A percentile compares a stretch with the other conserved stretches of the same genome.
Evolutionary conservation across 768 basidiomycete species (phyloP).

Genomic region (Trametes sanguinea): DNA sequence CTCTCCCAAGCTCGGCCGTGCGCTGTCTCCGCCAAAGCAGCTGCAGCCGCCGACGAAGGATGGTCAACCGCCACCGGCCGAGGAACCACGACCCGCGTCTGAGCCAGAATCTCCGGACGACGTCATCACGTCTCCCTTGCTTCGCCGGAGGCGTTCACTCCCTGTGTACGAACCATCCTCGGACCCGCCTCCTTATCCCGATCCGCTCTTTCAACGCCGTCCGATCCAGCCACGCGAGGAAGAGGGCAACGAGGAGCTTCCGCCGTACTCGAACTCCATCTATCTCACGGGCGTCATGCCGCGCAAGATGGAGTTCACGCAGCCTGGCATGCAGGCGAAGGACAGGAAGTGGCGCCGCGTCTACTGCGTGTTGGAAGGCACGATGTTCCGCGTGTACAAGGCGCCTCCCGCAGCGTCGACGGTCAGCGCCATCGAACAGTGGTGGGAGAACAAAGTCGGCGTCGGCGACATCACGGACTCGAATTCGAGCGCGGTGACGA

Average conservation of each 20-base stretch:
- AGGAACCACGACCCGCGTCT: not conserved
- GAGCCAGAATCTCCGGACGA: slow-evolving; percentile 20
- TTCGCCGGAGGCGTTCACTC: slow-evolving; percentile 68
- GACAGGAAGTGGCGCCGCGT: slow-evolving; percentile 92
- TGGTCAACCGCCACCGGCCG: not conserved
- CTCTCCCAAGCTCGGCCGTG: slow-evolving; percentile 21
- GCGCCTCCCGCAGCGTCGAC: slow-evolving; percentile 45
- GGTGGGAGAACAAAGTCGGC: slow-evolving; percentile 80
- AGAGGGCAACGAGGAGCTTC: slow-evolving; percentile 81
- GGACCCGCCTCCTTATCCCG: slow-evolving; percentile 70
- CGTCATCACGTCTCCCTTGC: slow-evolving; percentile 35
- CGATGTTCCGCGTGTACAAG: slow-evolving; percentile 78
- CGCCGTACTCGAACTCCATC: slow-evolving; percentile 78
- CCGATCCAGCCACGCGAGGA: slow-evolving; percentile 62
- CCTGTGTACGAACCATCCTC: slow-evolving; percentile 62
- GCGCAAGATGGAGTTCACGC: slow-evolving; percentile 89
- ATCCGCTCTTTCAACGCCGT: slow-evolving; percentile 36
- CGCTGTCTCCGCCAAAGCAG: slow-evolving; percentile 8
- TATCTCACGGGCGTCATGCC: slow-evolving; percentile 81
- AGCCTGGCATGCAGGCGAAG: slow-evolving; percentile 82
- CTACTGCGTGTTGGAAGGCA: slow-evolving; percentile 90
- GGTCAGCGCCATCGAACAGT: slow-evolving; percentile 60
- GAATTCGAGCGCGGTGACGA: slow-evolving; percentile 18
- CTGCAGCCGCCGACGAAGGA: slow-evolving; percentile 6
- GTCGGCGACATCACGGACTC: slow-evolving; percentile 56